A percentile compares a stretch with the other conserved stretches of the same genome.
Conservation (phyloP, 345 rosid species). For the Populus alba region DNA sequence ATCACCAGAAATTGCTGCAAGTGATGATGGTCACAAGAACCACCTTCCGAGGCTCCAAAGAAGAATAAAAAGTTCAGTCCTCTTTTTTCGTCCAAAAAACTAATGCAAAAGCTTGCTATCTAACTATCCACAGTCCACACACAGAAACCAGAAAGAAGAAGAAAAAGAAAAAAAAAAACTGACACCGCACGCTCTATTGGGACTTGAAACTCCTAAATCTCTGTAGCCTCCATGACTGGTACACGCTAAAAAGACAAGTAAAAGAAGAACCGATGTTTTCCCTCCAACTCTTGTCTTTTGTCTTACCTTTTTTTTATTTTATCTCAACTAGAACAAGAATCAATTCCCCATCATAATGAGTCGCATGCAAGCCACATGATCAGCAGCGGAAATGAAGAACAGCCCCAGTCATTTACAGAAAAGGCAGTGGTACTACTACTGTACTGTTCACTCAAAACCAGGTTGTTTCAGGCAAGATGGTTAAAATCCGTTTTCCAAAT, state of each 20-base stretch:
- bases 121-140: not conserved
- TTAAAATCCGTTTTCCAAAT: slow-evolving; percentile 14
- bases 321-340: slow-evolving; percentile 23
- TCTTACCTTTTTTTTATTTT: not conserved
- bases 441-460: not conserved
- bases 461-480: slow-evolving; percentile 14
- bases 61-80: not conserved
- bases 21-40: not conserved
- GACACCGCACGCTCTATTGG: slow-evolving; percentile 8
- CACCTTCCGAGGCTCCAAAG: not conserved
- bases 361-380: slow-evolving; percentile 21
- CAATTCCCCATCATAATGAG: slow-evolving; percentile 5
- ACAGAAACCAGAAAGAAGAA: not conserved
- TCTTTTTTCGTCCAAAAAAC: not conserved
- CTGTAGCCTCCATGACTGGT: slow-evolving; percentile 42
- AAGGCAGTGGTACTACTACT: not conserved
- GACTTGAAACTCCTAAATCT: slow-evolving; percentile 31
- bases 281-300: slow-evolving; percentile 5
- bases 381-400: slow-evolving; percentile 10
- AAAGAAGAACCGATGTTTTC: not conserved
- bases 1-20: slow-evolving; percentile 3
- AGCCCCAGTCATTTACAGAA: slow-evolving; percentile 12
- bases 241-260: not conserved
- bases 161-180: not conserved
- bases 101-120: not conserved